Percentiles rank a stretch among this genome's conserved stretches.
Conservation (phyloP, 2,329 filamentous ascomycete genomes). For the Truncatella angustata region DNA sequence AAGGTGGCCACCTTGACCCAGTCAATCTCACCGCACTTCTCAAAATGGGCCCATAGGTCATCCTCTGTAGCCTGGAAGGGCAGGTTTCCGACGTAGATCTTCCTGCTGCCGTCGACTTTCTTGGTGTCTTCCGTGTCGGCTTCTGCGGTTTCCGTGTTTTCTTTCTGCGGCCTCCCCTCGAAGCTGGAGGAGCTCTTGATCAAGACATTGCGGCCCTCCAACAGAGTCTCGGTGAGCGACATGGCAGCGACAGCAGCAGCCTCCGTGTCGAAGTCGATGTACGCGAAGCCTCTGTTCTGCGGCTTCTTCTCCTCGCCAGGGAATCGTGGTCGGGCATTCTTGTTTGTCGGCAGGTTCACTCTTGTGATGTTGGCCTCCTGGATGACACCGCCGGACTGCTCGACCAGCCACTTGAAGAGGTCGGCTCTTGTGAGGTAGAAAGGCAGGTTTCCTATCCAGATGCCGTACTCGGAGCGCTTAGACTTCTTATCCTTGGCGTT, state of each 20-base stretch:
- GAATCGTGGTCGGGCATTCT: conserved; percentile 25
- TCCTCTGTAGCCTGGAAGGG: conserved; percentile 81
- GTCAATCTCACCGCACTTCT: conserved; percentile 77
- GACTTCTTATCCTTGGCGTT: conserved; percentile 43
- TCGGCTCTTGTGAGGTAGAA: conserved; percentile 75
- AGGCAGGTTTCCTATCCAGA: conserved; percentile 97
- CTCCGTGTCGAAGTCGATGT: conserved; percentile 81
- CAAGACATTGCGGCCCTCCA: conserved; percentile 74
- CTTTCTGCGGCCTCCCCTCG: conserved; percentile 80
- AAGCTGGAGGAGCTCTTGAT: conserved; percentile 93
- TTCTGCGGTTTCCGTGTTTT: conserved; percentile 32
- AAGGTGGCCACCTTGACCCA: conserved; percentile 91
- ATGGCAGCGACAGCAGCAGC: conserved; percentile 74
- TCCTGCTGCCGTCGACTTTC: conserved; percentile 62
- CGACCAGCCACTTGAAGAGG: conserved; percentile 76
- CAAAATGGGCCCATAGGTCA: conserved; percentile 76
- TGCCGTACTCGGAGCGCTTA: conserved; percentile 73
- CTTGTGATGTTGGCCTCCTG: conserved; percentile 74
- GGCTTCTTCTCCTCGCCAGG: conserved; percentile 16
- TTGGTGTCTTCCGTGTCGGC: conserved; percentile 24
- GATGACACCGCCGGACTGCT: conserved; percentile 65
- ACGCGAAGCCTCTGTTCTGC: conserved; percentile 93
- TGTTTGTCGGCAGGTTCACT: conserved; percentile 72
- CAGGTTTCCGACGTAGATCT: conserved; percentile 90
- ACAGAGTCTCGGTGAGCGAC: conserved; percentile 78